Percentiles rank a stretch among this genome's conserved stretches.
Conservation (phyloP, 768 basidiomycete genomes). For the Trametes sanguinea region DNA sequence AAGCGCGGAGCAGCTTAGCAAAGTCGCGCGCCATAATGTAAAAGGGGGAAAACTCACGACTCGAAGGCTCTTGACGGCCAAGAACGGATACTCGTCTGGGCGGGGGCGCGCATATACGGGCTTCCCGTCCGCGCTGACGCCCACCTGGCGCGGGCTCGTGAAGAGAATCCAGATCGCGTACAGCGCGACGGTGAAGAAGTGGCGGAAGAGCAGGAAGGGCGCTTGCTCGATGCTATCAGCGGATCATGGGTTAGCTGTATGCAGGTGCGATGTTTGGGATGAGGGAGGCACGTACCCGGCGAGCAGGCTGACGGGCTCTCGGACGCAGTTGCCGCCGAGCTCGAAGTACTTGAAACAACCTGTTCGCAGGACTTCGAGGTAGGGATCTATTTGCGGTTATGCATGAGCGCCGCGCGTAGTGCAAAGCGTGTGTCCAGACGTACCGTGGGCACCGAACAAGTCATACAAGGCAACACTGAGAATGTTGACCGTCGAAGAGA, state of each 20-base stretch:
- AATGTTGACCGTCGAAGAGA: slow-evolving; percentile 88
- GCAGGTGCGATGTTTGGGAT: no score
- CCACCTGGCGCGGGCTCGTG: slow-evolving; percentile 51
- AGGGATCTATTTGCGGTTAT: slow-evolving; percentile 61
- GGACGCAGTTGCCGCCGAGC: slow-evolving; percentile 83
- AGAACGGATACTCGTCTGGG: slow-evolving; percentile 65
- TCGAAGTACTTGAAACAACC: slow-evolving; percentile 99
- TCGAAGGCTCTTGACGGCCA: slow-evolving; percentile 59
- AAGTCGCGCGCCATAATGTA: no score
- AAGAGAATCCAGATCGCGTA: slow-evolving; percentile 94
- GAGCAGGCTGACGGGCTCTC: slow-evolving; percentile 87
- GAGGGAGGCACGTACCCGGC: slow-evolving; percentile 56
- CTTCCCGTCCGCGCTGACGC: slow-evolving; percentile 39
- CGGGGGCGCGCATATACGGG: slow-evolving; percentile 46
- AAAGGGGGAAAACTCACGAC: no score
- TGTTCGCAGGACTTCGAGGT: slow-evolving; percentile 61
- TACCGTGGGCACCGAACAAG: slow-evolving; percentile 91
- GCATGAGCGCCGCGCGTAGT: neutral
- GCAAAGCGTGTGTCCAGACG: no score
- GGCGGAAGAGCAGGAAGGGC: slow-evolving; percentile 78
- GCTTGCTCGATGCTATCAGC: slow-evolving; percentile 79
- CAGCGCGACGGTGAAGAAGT: slow-evolving; percentile 95
- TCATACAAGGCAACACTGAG: slow-evolving; percentile 93
- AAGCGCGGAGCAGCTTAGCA: no score
- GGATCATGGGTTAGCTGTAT: no score